phyloP scores from a whole-genome alignment of 805 yeast genomes.

The Metschnikowia orientalis region DNA sequence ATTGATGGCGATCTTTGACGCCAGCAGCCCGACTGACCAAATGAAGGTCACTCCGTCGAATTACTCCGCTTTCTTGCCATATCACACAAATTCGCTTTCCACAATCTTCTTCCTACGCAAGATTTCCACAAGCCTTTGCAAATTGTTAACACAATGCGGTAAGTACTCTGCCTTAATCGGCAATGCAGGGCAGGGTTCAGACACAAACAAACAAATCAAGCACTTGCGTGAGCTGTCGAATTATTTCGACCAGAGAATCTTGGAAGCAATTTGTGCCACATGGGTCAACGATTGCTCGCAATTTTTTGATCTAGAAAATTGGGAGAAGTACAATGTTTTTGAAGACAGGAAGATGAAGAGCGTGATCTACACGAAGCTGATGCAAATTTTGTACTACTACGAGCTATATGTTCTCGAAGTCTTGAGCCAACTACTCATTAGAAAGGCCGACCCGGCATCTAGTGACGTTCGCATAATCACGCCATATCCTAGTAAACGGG shows the following conservation, averaged over 20 bases:
- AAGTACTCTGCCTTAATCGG: constrained; percentile 30
- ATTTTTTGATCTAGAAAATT: constrained; percentile 39
- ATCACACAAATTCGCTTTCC: constrained; percentile 39
- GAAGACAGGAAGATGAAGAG: constrained; percentile 14
- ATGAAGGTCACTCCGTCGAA: constrained; percentile 34
- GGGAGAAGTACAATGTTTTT: constrained; percentile 28
- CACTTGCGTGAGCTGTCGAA: constrained; percentile 29
- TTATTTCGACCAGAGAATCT: constrained; percentile 33
- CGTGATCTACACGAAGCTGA: constrained; percentile 30
- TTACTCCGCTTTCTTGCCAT: constrained; percentile 35
- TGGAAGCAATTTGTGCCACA: constrained; percentile 40
- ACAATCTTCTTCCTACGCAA: constrained; percentile 33
- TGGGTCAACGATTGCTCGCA: constrained; percentile 46
- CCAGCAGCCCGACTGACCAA: constrained; percentile 25
- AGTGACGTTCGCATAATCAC: constrained; percentile 30
- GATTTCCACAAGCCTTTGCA: constrained; percentile 25
- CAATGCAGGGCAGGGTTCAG: constrained; percentile 27
- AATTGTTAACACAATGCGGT: constrained; percentile 30
- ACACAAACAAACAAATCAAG: constrained; percentile 36
- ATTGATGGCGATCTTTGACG: constrained; percentile 28
- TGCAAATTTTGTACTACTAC: constrained; percentile 34
- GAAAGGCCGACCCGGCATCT: constrained; percentile 11
- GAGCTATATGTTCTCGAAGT: constrained; percentile 32
- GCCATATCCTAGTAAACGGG: constrained; percentile 37
- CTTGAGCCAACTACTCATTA: constrained; percentile 25